A percentile compares a stretch with the other conserved stretches of the same genome.
Conservation (phyloP, 2,329 filamentous ascomycete genomes). For the Proliferodiscus dingleyae region DNA sequence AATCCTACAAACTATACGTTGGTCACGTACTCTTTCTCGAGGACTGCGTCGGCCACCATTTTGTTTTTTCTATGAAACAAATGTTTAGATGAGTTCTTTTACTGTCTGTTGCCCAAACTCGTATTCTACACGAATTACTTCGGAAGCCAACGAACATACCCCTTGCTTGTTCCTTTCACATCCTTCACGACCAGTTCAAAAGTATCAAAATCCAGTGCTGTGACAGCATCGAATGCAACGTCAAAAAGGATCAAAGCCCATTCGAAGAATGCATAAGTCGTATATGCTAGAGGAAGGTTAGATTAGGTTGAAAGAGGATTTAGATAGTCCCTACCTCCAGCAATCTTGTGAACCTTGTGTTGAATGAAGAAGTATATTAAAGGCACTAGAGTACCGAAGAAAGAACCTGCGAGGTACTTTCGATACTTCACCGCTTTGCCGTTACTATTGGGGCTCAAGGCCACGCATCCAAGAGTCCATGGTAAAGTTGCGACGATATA, state of each 20-base stretch:
- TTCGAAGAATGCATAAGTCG: constrained; percentile 95
- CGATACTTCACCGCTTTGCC: constrained; percentile 78
- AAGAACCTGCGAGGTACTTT: constrained; percentile 75
- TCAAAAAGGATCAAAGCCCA: constrained; percentile 94
- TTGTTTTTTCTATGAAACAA: constrained; percentile 36
- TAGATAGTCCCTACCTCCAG: constrained; percentile 66
- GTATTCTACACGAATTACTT: constrained; percentile 63
- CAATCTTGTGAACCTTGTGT: constrained; percentile 91
- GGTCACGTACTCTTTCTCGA: constrained; percentile 69
- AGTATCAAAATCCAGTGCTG: constrained; percentile 81
- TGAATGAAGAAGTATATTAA: constrained; percentile 97
- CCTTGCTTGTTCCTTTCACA: constrained; percentile 85
- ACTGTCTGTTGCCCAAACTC: constrained; percentile 20
- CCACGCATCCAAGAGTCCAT: constrained; percentile 89
- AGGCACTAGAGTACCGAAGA: constrained; percentile 87
- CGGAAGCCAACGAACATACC: constrained; percentile 97
- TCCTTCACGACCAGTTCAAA: constrained; percentile 88
- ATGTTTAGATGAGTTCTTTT: constrained; percentile 29
- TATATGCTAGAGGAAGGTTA: constrained; percentile 66
- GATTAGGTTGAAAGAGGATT: constrained; percentile 2
- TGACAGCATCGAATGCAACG: constrained; percentile 93
- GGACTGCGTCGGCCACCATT: constrained; percentile 43
- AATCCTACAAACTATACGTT: constrained; percentile 17
- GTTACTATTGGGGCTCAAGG: constrained; percentile 82
- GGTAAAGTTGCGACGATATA: constrained; percentile 92